Percentiles rank a stretch among this genome's conserved stretches.
These are phyloP conservation scores for Aschersonia sp. DNA, from an alignment of 2,329 filamentous ascomycete genomes.

Conservation along the genomic window DNA sequence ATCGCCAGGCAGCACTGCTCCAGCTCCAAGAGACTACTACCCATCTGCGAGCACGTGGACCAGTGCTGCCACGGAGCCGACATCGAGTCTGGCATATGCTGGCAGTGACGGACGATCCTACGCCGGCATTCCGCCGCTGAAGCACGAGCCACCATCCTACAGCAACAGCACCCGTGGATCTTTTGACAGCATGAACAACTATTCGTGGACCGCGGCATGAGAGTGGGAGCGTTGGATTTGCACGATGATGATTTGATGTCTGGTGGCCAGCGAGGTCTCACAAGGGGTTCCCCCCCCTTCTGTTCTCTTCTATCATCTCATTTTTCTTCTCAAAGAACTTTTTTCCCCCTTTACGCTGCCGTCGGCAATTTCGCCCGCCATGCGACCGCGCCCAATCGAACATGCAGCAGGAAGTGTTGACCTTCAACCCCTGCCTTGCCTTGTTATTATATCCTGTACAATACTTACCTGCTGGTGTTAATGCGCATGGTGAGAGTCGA, in stretches of 20 bases:
- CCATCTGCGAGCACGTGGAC: slow-evolving; percentile 37
- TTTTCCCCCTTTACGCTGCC: too few species aligned
- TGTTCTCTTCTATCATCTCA: too few species aligned
- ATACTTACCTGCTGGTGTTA: neutral
- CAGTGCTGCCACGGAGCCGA: slow-evolving; percentile 31
- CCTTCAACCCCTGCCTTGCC: neutral
- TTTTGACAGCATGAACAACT: slow-evolving; percentile 37
- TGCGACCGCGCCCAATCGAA: too few species aligned
- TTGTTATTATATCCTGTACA: neutral
- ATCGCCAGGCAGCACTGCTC: slow-evolving; percentile 13
- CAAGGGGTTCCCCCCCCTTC: neutral
- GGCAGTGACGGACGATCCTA: slow-evolving; percentile 21
- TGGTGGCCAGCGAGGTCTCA: too few species aligned
- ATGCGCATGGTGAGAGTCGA: neutral
- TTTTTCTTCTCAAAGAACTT: too few species aligned
- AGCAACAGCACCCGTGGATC: slow-evolving; percentile 24
- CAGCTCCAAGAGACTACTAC: slow-evolving; percentile 35
- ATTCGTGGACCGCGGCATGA: slow-evolving; percentile 41
- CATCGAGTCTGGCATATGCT: slow-evolving; percentile 28
- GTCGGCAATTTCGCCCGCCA: too few species aligned
- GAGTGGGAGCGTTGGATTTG: too few species aligned
- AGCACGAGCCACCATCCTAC: slow-evolving; percentile 25
- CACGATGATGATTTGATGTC: too few species aligned
- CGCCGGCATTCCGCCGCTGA: slow-evolving; percentile 13
- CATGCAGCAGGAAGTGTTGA: too few species aligned